Base-by-base conservation (phyloP, 2,329 filamentous ascomycete species). In the Fusarium graminum region DNA sequence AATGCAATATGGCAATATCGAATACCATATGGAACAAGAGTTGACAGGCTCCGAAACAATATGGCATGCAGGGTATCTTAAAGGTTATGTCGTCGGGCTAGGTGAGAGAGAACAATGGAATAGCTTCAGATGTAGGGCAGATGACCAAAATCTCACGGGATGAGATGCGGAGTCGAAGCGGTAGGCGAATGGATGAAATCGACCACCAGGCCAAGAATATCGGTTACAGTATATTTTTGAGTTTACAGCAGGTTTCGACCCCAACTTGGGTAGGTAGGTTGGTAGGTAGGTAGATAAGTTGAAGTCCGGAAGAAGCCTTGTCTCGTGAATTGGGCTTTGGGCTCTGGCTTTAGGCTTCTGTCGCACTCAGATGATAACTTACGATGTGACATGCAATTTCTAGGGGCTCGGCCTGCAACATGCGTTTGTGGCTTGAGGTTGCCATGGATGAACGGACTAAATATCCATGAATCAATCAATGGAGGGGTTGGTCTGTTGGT, bases 351-450 rank as follows among this genome's bases (percentile, higher is more conserved):
- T 46, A 41, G 46, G 45, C 25, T 36, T 36, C 38, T 25, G 43
- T 43, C 28, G 41, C 29, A 52, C 34, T 47, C 29, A 17, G 45
- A 45, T 46, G 36, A 56, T 44, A 22, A 22, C 22, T 22, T 22
- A 53, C 55, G 38, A 62, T 39, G 41, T 42, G 40, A 41, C 47
- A 54, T 59, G 43, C 47, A 59, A 59, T 61, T 29, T 47, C 12
- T 28, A 32, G 12, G 16, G 36, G 43, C 9, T 9, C 36, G 43
- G 36, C 43, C 52, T 38, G 28, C 19, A 43, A 28, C 32, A 36
- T 36, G 34, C 34, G 16, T 36, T 36, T 36, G 61, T 65, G 61
- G 56, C 63, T 60, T 62, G 39, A 41, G 44, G 14, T 39, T 51
- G 38, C n/a, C 9, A 32, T 43, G 46, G 25, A 65, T 41, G 56